phyloP scores from a whole-genome alignment of 371 early-diverging fungal species.

The Apophysomyces trapeziformis region DNA sequence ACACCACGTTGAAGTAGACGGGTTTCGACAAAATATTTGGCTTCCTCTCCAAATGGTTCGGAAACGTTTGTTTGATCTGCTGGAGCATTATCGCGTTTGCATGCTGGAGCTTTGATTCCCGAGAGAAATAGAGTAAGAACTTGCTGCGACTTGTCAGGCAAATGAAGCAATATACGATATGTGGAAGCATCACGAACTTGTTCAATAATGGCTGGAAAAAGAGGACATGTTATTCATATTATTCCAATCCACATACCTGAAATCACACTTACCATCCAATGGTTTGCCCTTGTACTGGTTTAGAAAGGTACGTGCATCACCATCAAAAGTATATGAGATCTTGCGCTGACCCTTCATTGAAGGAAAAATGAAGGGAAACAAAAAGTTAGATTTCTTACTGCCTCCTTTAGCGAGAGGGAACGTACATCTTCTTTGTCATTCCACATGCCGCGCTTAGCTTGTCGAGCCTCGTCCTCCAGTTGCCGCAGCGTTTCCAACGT shows the following conservation, averaged over 20 bases:
- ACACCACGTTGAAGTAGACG: conserved; percentile 92
- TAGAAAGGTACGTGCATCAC: conserved; percentile 77
- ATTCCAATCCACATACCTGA: background rate
- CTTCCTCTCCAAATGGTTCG: conserved; percentile 94
- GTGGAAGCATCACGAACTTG: conserved; percentile 94
- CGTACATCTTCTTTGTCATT: conserved; percentile 56
- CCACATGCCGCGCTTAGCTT: conserved; percentile 82
- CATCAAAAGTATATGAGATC: conserved; percentile 62
- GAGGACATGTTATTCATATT: conserved; percentile 8
- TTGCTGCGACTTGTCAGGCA: conserved; percentile 68
- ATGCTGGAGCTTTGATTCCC: conserved; percentile 87
- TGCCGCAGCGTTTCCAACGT: conserved; percentile 62
- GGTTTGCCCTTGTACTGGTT: conserved; percentile 80
- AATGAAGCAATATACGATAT: conserved; percentile 73
- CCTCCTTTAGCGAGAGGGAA: background rate
- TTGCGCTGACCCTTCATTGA: conserved; percentile 54
- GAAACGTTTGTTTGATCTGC: conserved; percentile 57
- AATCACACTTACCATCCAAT: conserved; percentile 63
- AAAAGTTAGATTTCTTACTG: background rate
- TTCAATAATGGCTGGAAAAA: conserved; percentile 78
- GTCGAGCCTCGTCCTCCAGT: conserved; percentile 78
- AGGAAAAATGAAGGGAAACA: no score
- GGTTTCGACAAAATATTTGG: conserved; percentile 88
- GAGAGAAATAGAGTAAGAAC: conserved; percentile 80
- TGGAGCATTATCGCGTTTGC: conserved; percentile 74